phyloP scores from a whole-genome alignment of 73 alveolate species.

The Durusdinium trenchii region DNA sequence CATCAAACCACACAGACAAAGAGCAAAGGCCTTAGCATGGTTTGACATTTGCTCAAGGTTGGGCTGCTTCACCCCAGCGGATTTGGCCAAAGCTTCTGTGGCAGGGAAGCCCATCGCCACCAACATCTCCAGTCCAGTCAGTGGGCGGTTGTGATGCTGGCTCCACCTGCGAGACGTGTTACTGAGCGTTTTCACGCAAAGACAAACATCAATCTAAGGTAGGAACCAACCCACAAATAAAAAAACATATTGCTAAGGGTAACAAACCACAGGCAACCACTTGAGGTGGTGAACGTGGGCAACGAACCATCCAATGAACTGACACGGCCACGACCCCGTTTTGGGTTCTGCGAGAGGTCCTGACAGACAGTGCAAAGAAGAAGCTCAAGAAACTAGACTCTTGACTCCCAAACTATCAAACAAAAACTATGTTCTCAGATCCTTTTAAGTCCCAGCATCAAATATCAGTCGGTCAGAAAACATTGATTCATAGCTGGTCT shows the following conservation, averaged over 20 bases:
- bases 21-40: neutral
- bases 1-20: no score
- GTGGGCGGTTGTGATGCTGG: neutral
- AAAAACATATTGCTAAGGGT: no score
- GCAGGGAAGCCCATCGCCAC: slow-evolving; percentile 22
- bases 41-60: no score
- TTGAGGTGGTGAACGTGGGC: slow-evolving; percentile 8
- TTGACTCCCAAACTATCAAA: no score
- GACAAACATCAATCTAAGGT: no score
- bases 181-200: no score
- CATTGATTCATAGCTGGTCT: neutral
- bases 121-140: slow-evolving; percentile 6
- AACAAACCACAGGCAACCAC: neutral
- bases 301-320: neutral
- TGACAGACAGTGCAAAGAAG: no score
- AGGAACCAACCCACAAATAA: no score
- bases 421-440: neutral
- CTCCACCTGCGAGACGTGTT: slow-evolving; percentile 11
- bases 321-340: neutral
- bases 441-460: neutral
- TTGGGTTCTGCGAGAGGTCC: slow-evolving; percentile 20
- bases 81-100: neutral
- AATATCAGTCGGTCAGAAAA: neutral
- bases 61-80: neutral
- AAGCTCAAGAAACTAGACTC: no score